These are phyloP conservation scores for Leptographium lundbergii DNA, from an alignment of 2,329 filamentous ascomycete genomes.

Conservation along the genomic window DNA sequence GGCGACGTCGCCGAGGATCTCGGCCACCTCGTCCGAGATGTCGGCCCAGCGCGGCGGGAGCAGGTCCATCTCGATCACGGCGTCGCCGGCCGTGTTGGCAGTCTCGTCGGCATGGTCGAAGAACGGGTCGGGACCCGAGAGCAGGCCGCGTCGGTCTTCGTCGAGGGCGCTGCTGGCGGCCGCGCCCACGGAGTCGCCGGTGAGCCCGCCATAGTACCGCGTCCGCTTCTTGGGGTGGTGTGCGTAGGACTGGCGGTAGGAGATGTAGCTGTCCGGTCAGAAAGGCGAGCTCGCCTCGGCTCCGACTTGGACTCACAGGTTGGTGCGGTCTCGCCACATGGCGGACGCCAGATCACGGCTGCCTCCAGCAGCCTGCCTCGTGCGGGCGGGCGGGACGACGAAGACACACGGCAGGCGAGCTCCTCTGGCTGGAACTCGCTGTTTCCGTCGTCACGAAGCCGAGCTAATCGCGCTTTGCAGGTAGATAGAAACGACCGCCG, in stretches of 20 bases:
- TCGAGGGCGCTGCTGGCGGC: slow-evolving; percentile 36
- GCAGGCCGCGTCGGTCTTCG: slow-evolving; percentile 61
- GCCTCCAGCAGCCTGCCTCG: background rate
- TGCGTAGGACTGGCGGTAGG: slow-evolving; percentile 95
- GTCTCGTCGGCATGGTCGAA: slow-evolving; percentile 66
- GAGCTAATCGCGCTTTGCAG: background rate
- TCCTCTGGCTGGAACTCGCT: background rate
- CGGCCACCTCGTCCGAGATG: slow-evolving; percentile 83
- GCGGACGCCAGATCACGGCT: slow-evolving; percentile 36
- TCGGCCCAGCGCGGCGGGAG: slow-evolving; percentile 93
- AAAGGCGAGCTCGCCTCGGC: too few species aligned
- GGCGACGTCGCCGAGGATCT: slow-evolving; percentile 67
- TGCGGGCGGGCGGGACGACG: background rate
- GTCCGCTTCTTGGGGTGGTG: slow-evolving; percentile 85
- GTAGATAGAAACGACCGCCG: background rate
- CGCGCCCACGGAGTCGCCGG: slow-evolving; percentile 24
- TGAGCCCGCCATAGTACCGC: slow-evolving; percentile 39
- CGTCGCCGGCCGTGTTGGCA: slow-evolving; percentile 50
- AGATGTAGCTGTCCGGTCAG: slow-evolving; percentile 70
- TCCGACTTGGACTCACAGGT: slow-evolving; percentile 53
- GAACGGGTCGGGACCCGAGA: slow-evolving; percentile 56
- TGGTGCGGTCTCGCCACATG: slow-evolving; percentile 99
- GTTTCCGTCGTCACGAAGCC: background rate
- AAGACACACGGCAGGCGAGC: background rate
- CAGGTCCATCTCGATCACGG: slow-evolving; percentile 96